Conservation (phyloP, 768 basidiomycete species). For the Russula abietina region DNA sequence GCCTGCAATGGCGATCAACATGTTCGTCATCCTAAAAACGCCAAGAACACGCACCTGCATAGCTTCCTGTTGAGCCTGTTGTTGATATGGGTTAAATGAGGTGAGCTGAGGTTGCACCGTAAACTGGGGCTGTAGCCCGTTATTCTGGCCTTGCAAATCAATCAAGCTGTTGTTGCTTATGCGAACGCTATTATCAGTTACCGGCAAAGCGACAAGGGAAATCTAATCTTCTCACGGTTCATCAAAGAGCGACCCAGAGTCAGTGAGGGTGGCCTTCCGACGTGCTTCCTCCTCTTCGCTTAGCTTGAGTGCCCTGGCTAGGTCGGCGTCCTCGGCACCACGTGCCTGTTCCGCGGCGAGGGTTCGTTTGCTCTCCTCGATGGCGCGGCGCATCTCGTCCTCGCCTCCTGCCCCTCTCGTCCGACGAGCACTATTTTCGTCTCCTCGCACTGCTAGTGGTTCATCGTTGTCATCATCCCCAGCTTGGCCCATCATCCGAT, state of each 20-base stretch:
- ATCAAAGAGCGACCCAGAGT: constrained; percentile 74
- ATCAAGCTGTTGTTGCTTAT: constrained; percentile 16
- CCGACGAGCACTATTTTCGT: constrained; percentile 36
- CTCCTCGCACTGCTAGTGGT: constrained; percentile 40
- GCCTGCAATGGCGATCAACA: constrained; percentile 29
- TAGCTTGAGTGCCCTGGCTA: constrained; percentile 73
- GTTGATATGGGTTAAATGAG: constrained; percentile 90
- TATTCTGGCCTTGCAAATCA: constrained; percentile 16
- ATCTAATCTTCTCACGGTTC: constrained; percentile 56
- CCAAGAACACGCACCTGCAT: constrained; percentile 43
- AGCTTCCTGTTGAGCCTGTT: constrained; percentile 87
- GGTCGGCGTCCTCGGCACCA: constrained; percentile 73
- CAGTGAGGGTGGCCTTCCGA: constrained; percentile 63
- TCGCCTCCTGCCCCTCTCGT: constrained; percentile 35
- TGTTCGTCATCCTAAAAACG: not conserved
- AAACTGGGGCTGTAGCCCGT: constrained; percentile 63
- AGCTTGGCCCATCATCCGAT: constrained; percentile 78
- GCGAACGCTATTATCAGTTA: not conserved
- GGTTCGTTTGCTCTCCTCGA: constrained; percentile 81
- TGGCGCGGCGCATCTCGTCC: constrained; percentile 77
- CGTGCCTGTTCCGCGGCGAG: constrained; percentile 62
- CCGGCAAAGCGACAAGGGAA: constrained; percentile 10
- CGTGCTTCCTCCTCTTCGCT: constrained; percentile 88
- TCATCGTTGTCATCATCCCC: constrained; percentile 33
- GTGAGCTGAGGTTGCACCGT: constrained; percentile 84